Evolutionary conservation across 1,284 basidiomycete species (phyloP).

Genomic region (Cryptococcus neoformans): DNA sequence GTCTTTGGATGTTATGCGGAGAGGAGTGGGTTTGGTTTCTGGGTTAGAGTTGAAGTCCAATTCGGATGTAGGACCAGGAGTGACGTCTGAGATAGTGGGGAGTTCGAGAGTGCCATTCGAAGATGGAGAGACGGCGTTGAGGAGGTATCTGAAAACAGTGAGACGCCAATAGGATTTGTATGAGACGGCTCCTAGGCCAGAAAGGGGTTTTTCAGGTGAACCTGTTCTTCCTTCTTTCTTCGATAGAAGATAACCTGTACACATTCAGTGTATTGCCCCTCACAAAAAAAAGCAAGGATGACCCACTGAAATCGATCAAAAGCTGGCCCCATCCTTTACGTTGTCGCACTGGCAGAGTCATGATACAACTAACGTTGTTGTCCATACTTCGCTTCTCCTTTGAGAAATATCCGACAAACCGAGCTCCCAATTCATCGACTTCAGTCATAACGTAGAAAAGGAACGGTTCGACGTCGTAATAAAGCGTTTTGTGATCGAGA

Average conservation of each 20-base stretch:
- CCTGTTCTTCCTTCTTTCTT: conserved; percentile 77
- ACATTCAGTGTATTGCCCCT: not conserved
- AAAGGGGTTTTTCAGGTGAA: conserved; percentile 89
- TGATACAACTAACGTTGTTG: conserved; percentile 98
- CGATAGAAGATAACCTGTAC: conserved; percentile 87
- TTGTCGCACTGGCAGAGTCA: conserved; percentile 96
- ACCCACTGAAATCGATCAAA: conserved; percentile 94
- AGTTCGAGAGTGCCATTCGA: too few species aligned
- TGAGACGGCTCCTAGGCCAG: conserved; percentile 80
- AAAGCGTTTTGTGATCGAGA: conserved; percentile 97
- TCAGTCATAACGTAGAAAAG: conserved; percentile 98
- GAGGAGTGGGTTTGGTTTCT: too few species aligned
- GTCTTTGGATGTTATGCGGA: conserved; percentile 53
- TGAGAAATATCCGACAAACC: conserved; percentile 98
- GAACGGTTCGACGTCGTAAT: conserved; percentile 99
- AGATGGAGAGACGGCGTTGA: conserved; percentile 33
- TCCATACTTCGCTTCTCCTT: conserved; percentile 97
- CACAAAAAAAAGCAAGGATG: not conserved
- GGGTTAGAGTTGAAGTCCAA: too few species aligned
- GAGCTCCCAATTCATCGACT: conserved; percentile 80
- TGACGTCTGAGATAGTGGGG: conserved; percentile 62
- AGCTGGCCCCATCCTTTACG: conserved; percentile 92
- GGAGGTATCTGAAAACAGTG: conserved; percentile 79
- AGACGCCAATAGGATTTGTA: conserved; percentile 97
- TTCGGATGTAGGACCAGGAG: conserved; percentile 20